Evolutionary conservation across 1,139 yeast species (phyloP).

Genomic region (Taphrina sp.): DNA sequence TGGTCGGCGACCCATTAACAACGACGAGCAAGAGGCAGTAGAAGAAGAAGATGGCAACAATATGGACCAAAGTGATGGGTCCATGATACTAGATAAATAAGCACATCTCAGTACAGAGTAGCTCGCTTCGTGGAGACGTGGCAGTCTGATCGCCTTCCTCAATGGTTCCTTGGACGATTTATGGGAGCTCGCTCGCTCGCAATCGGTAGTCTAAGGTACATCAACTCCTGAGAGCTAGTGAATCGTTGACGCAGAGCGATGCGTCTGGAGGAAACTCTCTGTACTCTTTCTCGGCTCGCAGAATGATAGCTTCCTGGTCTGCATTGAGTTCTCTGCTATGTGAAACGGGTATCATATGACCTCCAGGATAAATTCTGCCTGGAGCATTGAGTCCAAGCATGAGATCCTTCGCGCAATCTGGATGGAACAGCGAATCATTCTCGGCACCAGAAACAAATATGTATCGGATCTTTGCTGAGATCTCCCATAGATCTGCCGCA

Average conservation of each 20-base stretch:
- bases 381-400: conserved; percentile 24
- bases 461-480: conserved; percentile 25
- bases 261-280: conserved; percentile 19
- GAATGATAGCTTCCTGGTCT: conserved; percentile 29
- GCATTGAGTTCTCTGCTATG: conserved; percentile 16
- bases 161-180: no score
- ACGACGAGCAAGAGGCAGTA: no score
- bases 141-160: no score
- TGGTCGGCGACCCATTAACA: no score
- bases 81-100: no score
- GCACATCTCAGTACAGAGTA: no score
- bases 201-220: no score
- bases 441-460: conserved; percentile 26
- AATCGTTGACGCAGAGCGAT: conserved; percentile 11
- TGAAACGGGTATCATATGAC: conserved; percentile 25
- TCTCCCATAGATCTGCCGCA: conserved; percentile 22
- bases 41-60: no score
- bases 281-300: conserved; percentile 26
- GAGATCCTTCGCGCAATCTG: conserved; percentile 23
- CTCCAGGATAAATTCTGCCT: conserved; percentile 24
- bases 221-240: neutral
- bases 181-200: no score
- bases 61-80: no score
- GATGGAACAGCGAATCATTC: conserved; percentile 8
- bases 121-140: no score